Evolutionary conservation across 78 protist genomes (phyloP), one percentile per base, ranked within the genome.

Genomic region (Anaeramoeba flamelloides): DNA sequence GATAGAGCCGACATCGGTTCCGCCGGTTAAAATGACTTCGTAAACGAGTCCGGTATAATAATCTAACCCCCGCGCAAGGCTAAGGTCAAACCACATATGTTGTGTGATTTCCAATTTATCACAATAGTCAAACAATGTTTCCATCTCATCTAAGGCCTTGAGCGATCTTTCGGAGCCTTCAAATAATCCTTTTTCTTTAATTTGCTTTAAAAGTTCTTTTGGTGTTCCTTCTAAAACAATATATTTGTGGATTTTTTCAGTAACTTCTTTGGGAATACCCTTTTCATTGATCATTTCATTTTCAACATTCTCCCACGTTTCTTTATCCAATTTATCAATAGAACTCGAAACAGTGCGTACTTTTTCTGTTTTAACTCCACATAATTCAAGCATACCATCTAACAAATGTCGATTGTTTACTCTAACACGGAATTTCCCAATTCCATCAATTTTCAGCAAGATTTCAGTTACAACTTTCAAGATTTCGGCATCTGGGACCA

Each of bases 31-130:
- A 0, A 90, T 87, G 0, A 93, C 95, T 86, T 94, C 97, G 64
- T 85, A 91, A 75, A 94, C 88, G 81, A 91, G 78, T 38, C 95
- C 95, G 0, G 98, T 94, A 88, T 94, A 94, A 87, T 94, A 94
- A 41, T 92, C 95, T 39, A 92, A 85, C 30, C 98, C 98, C 33
- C 98, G 80, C 3, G 96, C 95, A 17, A 94, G 82, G 2, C 87
- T 38, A 1, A 87, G 77, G 83, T 92, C 95, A 39, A 94, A 92
- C 8, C 30, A 1, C n/a, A 90, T 31, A 69, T 83, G 22, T 2
- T 2, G 3, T 40, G 37, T 34, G 36, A 3, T 38, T 22, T 36
- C 77, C 30, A 17, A 40, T 30, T 37, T 1, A 0, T 53, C 79
- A 31, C 79, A n/a, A 78, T 79, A 79, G 38, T 36, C 2, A 12